Evolutionary conservation across 2,329 filamentous ascomycete species (phyloP), one percentile per base, ranked within the genome.

Genomic region (Rhexocercosporidium sp.): DNA sequence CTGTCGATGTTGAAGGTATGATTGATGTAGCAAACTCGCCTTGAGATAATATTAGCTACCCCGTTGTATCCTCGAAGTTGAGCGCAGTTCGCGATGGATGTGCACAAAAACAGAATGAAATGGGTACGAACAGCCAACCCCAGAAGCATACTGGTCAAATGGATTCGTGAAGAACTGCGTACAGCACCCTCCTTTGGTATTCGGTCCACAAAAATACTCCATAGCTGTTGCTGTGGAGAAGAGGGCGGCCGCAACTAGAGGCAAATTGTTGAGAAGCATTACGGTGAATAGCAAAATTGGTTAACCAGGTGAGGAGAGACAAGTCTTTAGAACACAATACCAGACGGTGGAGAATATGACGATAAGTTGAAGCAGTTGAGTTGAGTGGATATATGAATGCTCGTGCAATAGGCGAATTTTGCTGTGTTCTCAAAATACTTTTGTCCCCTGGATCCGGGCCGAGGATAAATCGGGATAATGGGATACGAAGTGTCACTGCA

Each of bases 121-220:
- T 14, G 16, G 16, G 34, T 11, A 64, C 62, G 0, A 12, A 65
- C 62, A 65, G 5, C 62, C 62, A 22, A 51, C 31, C 1, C 62
- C 62, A 29, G 54, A 65, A 16, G 53, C 62, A 51, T 65, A 65
- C 54, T 65, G 53, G 39, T 65, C 62, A 44, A 65, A 59, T 20
- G 41, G 25, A 22, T 65, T 59, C 16, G 54, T 65, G n/a, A 65
- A 65, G 34, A 29, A 65, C 25, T 59, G 53, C 2, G 62, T 4
- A 39, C 62, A 65, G 31, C 62, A 65, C 14, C 62, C 62, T 41
- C 53, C 62, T 39, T 31, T 59, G 9, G 54, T 59, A 22, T 65
- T 65, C 1, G 41, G n/a, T 12, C 62, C 62, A 44, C 62, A 65
- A 41, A 59, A 34, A 29, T 59, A 65, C 11, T 44, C 37, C 12